phyloP scores from a whole-genome alignment of 768 basidiomycete species.

The Boletus pseudopeckii region DNA sequence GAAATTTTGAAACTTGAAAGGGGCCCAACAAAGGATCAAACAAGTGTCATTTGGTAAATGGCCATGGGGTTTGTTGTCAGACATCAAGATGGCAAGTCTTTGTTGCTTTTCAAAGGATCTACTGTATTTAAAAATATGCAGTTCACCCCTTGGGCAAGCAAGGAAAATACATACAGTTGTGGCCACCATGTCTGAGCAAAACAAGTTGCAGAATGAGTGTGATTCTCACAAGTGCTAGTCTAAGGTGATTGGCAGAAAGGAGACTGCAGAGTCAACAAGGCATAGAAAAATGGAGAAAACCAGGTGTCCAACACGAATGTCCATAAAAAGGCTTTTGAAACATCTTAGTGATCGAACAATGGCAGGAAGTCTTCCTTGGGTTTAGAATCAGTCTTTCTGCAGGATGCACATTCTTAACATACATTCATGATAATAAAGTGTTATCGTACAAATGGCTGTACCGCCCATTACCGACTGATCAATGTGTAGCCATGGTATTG shows the following conservation, averaged over 20 bases:
- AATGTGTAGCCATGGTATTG: conserved; percentile 19
- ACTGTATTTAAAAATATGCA: no score
- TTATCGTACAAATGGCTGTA: conserved; percentile 22
- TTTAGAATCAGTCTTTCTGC: conserved; percentile 1
- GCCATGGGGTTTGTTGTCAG: background rate
- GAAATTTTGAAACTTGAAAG: no score
- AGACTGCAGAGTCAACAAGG: background rate
- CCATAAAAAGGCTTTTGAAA: background rate
- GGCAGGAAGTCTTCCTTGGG: background rate
- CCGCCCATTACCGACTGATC: conserved; percentile 8
- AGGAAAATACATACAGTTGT: background rate
- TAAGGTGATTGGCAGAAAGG: background rate
- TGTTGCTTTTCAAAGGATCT: background rate
- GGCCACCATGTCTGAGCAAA: background rate
- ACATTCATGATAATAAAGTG: conserved; percentile 19
- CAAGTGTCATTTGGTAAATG: background rate
- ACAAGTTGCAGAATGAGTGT: background rate
- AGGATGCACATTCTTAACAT: conserved; percentile 11
- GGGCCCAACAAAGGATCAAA: background rate
- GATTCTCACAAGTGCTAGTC: background rate
- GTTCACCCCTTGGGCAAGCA: background rate
- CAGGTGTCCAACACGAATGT: background rate
- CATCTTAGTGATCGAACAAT: background rate
- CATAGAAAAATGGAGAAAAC: background rate
- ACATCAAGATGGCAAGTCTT: background rate